These are phyloP conservation scores for Yarrowia sp. DNA, from an alignment of 805 yeast species.

Conservation along the genomic window DNA sequence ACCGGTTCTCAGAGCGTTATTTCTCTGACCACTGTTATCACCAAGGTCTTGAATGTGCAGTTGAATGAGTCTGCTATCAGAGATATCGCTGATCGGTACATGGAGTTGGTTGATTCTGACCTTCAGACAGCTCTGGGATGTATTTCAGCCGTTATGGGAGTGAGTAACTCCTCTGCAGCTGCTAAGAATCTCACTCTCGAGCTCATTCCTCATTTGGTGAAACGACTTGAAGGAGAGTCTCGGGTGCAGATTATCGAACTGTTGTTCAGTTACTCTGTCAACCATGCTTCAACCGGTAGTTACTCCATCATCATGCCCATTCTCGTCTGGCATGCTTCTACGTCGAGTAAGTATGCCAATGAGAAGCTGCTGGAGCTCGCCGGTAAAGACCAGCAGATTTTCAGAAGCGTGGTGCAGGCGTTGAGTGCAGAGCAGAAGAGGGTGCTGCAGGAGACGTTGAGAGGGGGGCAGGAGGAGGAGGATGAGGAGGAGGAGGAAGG, in stretches of 20 bases:
- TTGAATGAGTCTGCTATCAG: neutral
- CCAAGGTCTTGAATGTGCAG: constrained; percentile 8
- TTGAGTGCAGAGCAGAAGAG: constrained; percentile 36
- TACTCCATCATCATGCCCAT: constrained; percentile 17
- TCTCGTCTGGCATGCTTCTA: constrained; percentile 17
- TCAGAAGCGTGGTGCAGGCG: constrained; percentile 41
- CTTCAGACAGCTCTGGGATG: constrained; percentile 17
- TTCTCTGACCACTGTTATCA: constrained; percentile 20
- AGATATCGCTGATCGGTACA: constrained; percentile 8
- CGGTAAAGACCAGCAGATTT: constrained; percentile 35
- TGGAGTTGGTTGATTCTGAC: constrained; percentile 6
- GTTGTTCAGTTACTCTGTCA: constrained; percentile 6
- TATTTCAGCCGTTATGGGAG: constrained; percentile 19
- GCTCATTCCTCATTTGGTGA: constrained; percentile 9
- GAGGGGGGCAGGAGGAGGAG: constrained; percentile 26
- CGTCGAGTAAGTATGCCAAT: constrained; percentile 12
- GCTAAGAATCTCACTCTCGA: constrained; percentile 13
- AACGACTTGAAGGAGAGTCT: neutral
- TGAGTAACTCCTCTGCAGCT: neutral
- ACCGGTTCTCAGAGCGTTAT: constrained; percentile 8
- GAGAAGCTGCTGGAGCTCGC: constrained; percentile 38
- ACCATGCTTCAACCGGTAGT: neutral
- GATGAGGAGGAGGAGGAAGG: constrained; percentile 29
- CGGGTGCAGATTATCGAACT: constrained; percentile 16
- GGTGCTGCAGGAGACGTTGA: constrained; percentile 30